These are phyloP conservation scores for Hypoxylon crocopeplum DNA, from an alignment of 495 filamentous ascomycete genomes.

Conservation along the genomic window DNA sequence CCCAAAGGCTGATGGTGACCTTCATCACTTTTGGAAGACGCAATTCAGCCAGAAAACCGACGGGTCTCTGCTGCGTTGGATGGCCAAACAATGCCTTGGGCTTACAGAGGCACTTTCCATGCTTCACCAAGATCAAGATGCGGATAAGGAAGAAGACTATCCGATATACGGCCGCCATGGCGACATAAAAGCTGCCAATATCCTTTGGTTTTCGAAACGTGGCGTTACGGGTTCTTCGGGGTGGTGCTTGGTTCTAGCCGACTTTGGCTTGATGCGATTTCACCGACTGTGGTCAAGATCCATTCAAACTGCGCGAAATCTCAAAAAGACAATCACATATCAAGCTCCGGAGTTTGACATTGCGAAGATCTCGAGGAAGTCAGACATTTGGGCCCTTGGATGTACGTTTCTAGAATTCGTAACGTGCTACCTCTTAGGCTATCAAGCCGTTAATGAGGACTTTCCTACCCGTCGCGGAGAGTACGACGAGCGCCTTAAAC, in stretches of 20 bases:
- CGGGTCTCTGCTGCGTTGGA: neutral
- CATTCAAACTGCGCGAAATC: slow-evolving; percentile 3
- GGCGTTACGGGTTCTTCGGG: neutral
- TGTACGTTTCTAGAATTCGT: slow-evolving; percentile 26
- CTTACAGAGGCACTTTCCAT: slow-evolving; percentile 11
- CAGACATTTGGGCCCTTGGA: slow-evolving; percentile 27
- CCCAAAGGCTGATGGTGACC: slow-evolving; percentile 22
- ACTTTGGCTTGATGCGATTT: slow-evolving; percentile 20
- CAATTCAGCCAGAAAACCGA: neutral
- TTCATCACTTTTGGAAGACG: slow-evolving; percentile 7
- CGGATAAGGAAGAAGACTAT: neutral
- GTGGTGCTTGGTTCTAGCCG: slow-evolving; percentile 16
- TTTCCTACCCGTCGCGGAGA: slow-evolving; percentile 18
- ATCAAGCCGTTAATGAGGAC: slow-evolving; percentile 5
- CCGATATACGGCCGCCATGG: slow-evolving; percentile 26
- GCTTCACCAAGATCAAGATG: slow-evolving; percentile 14
- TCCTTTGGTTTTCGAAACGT: slow-evolving; percentile 23
- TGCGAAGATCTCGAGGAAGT: slow-evolving; percentile 20
- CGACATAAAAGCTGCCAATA: slow-evolving; percentile 25
- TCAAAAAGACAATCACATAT: slow-evolving; percentile 19
- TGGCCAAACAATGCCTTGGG: slow-evolving; percentile 19
- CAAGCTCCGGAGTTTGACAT: slow-evolving; percentile 27
- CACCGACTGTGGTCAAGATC: slow-evolving; percentile 16
- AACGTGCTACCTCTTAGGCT: slow-evolving; percentile 7
- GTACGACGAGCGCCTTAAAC: neutral